phyloP scores from a whole-genome alignment of 306 rosid genomes.

The Notholithocarpus densiflorus region DNA sequence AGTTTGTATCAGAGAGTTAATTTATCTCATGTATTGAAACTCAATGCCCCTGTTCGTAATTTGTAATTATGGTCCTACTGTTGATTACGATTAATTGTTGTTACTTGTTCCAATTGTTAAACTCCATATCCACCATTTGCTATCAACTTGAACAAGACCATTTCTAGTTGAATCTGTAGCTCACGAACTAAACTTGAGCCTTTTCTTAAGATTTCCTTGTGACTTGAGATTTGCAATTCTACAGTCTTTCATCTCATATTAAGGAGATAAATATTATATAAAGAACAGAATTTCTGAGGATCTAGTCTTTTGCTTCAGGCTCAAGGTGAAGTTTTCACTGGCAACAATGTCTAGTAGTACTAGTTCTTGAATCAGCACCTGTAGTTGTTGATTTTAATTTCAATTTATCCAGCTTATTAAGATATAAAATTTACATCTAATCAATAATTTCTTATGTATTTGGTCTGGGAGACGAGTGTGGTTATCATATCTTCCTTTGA shows the following conservation, averaged over 20 bases:
- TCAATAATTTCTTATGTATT: neutral
- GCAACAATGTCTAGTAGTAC: neutral
- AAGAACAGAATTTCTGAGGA: neutral
- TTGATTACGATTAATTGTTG: neutral
- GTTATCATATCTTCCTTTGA: neutral
- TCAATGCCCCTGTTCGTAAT: neutral
- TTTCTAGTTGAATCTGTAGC: neutral
- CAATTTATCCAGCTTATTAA: neutral
- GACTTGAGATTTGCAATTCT: neutral
- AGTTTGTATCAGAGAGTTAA: neutral
- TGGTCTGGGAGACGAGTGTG: neutral
- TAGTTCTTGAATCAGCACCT: neutral
- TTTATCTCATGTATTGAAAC: neutral
- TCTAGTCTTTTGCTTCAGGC: neutral
- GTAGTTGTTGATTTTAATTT: neutral
- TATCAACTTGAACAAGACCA: neutral
- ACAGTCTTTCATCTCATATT: neutral
- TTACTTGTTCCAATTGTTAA: neutral
- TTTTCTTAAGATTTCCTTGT: neutral
- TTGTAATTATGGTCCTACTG: neutral
- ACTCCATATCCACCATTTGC: neutral
- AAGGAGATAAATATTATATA: neutral
- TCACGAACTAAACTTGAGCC: neutral
- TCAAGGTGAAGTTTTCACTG: neutral
- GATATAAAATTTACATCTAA: neutral